phyloP scores from a whole-genome alignment of 2,329 filamentous ascomycete genomes.

The Shiraia sp. region DNA sequence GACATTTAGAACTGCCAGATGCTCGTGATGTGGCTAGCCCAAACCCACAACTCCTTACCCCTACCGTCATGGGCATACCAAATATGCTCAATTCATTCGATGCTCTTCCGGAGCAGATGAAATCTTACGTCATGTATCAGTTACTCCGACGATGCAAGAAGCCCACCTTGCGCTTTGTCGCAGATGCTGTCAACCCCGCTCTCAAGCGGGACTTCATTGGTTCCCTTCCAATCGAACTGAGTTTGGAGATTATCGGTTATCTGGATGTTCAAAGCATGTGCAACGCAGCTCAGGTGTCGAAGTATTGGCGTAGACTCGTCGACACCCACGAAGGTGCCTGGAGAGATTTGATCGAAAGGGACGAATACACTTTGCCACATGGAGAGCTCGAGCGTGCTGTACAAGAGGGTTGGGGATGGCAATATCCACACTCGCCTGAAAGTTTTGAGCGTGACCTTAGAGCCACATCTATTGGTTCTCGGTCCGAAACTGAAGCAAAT shows the following conservation, averaged over 20 bases:
- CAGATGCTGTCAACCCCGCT: conserved; percentile 88
- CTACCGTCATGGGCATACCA: conserved; percentile 73
- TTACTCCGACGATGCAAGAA: conserved; percentile 85
- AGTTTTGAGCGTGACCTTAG: conserved; percentile 83
- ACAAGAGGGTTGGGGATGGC: conserved; percentile 95
- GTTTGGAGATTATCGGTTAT: conserved; percentile 84
- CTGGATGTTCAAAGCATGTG: conserved; percentile 86
- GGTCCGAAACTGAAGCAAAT: conserved; percentile 46
- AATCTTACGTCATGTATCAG: conserved; percentile 96
- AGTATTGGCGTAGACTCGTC: conserved; percentile 86
- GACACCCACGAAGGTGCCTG: conserved; percentile 94
- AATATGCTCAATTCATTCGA: conserved; percentile 89
- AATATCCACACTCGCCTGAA: conserved; percentile 75
- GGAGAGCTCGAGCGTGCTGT: conserved; percentile 88
- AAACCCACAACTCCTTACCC: conserved; percentile 42
- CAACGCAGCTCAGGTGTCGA: conserved; percentile 89
- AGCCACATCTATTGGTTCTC: conserved; percentile 47
- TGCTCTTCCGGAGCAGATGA: conserved; percentile 85
- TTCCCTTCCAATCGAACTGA: conserved; percentile 82
- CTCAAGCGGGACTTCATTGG: conserved; percentile 92
- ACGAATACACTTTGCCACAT: conserved; percentile 76
- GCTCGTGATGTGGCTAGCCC: conserved; percentile 16
- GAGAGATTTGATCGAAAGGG: conserved; percentile 86
- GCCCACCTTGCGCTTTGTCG: conserved; percentile 85
- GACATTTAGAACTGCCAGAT: conserved; percentile 26